Evolutionary conservation across 352 stramenopile genomes (phyloP).

Genomic region (Pythium vanterpoolii): DNA sequence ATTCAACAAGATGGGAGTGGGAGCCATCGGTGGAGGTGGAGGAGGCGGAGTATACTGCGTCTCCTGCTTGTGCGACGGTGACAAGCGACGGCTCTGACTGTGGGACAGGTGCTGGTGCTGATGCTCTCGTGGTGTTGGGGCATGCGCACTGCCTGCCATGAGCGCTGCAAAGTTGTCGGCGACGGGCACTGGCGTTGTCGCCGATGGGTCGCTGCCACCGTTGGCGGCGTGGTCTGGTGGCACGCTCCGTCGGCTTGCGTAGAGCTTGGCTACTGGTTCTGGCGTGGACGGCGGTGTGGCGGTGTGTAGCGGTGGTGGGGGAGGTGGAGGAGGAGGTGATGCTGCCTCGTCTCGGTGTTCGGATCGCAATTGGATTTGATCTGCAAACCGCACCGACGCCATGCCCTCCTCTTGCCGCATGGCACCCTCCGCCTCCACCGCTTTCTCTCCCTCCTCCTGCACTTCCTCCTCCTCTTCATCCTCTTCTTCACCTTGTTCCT

Average conservation of each 20-base stretch:
- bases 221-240: not conserved
- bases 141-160: not conserved
- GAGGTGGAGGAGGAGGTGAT: not conserved
- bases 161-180: not conserved
- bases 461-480: not conserved
- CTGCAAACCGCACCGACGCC: conserved; percentile 15
- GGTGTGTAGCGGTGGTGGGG: conserved; percentile 4
- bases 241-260: not conserved
- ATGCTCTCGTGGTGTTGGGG: not conserved
- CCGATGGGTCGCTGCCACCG: not conserved
- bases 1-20: not conserved
- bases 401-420: conserved; percentile 16
- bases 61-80: not conserved
- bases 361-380: conserved; percentile 27
- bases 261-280: not conserved
- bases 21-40: not conserved
- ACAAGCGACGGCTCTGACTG: not conserved
- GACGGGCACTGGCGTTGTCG: not conserved
- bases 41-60: not conserved
- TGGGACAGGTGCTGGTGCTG: not conserved
- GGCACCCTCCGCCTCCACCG: not conserved
- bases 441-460: not conserved
- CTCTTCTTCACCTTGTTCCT: not conserved
- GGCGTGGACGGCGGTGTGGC: not conserved
- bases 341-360: not conserved